phyloP scores from a whole-genome alignment of 2,329 filamentous ascomycete genomes.

The Fusarium domesticum region DNA sequence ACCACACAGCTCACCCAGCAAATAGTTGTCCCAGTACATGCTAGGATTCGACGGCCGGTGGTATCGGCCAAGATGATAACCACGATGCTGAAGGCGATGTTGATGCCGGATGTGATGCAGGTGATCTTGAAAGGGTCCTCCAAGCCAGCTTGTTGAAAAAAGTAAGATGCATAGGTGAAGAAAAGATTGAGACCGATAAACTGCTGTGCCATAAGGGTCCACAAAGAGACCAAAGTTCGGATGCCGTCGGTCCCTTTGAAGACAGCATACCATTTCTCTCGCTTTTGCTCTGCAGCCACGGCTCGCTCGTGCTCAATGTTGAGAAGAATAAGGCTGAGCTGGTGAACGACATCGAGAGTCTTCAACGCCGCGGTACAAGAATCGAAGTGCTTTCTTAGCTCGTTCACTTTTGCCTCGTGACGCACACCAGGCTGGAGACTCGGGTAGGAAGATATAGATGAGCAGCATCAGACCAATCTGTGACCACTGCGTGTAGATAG shows the following conservation, averaged over 20 bases:
- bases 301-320: slow-evolving; percentile 26
- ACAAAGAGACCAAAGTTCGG: slow-evolving; percentile 31
- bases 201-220: slow-evolving; percentile 25
- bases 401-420: slow-evolving; percentile 11
- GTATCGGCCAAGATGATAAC: slow-evolving; percentile 10
- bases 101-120: slow-evolving; percentile 18
- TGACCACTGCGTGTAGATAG: slow-evolving; percentile 45
- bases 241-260: slow-evolving; percentile 31
- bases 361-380: slow-evolving; percentile 25
- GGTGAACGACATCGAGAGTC: slow-evolving; percentile 31
- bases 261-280: slow-evolving; percentile 29
- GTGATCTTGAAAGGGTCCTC: slow-evolving; percentile 23
- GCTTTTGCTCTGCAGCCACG: slow-evolving; percentile 20
- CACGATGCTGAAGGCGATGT: slow-evolving; percentile 14
- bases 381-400: slow-evolving; percentile 8
- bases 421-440: slow-evolving; percentile 41
- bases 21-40: slow-evolving; percentile 12
- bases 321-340: slow-evolving; percentile 24
- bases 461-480: slow-evolving; percentile 40
- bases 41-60: slow-evolving; percentile 10
- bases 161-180: slow-evolving; percentile 50
- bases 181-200: slow-evolving; percentile 17
- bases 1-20: slow-evolving; percentile 6
- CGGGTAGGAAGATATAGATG: slow-evolving; percentile 39
- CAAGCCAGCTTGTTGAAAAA: slow-evolving; percentile 35